These are phyloP conservation scores for Basidiobolus meristosporus DNA, from an alignment of 371 early-diverging fungal genomes.

Conservation along the genomic window DNA sequence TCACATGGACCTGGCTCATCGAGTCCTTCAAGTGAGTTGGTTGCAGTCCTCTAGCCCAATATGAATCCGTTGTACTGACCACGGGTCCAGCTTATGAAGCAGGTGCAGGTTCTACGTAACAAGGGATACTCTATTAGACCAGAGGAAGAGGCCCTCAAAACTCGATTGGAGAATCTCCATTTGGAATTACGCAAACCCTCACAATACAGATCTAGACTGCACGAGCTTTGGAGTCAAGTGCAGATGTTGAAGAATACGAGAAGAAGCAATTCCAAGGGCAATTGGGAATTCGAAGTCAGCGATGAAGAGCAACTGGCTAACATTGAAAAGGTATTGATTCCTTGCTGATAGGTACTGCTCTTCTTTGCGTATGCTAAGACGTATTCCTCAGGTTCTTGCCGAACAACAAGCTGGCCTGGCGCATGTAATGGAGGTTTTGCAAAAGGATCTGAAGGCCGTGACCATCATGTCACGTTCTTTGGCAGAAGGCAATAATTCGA, in stretches of 20 bases:
- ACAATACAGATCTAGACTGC: constrained; percentile 56
- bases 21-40: constrained; percentile 33
- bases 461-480: background rate
- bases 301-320: background rate
- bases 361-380: too few relatives aligned
- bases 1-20: constrained; percentile 57
- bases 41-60: background rate
- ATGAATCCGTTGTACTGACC: background rate
- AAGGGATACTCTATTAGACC: constrained; percentile 58
- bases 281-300: background rate
- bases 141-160: constrained; percentile 62
- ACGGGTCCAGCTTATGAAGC: constrained; percentile 41
- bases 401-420: background rate
- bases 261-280: constrained; percentile 14
- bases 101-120: constrained; percentile 57
- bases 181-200: constrained; percentile 53
- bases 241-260: constrained; percentile 56
- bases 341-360: too few relatives aligned
- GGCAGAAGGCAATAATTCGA: too few relatives aligned
- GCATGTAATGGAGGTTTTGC: background rate
- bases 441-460: background rate
- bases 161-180: constrained; percentile 48
- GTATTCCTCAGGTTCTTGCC: background rate
- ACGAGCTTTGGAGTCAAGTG: constrained; percentile 61
- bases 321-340: too few relatives aligned